A percentile compares a stretch with the other conserved stretches of the same genome.
These are phyloP conservation scores for Exophiala sp. DNA, from an alignment of 2,329 filamentous ascomycete species.

Conservation along the genomic window DNA sequence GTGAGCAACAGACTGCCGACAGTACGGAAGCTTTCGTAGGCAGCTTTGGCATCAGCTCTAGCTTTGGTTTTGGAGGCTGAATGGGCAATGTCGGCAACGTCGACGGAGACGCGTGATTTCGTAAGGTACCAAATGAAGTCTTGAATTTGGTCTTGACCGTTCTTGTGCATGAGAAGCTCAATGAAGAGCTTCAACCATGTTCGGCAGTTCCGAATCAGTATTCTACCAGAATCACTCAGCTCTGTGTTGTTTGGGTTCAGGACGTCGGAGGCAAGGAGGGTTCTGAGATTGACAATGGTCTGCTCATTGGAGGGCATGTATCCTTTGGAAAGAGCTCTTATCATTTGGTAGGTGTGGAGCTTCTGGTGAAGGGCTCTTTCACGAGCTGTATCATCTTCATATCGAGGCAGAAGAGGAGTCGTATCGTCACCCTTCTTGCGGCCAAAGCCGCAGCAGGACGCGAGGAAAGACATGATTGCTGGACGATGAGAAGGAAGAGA, in stretches of 20 bases:
- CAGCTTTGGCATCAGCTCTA: slow-evolving; percentile 68
- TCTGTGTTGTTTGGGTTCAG: slow-evolving; percentile 72
- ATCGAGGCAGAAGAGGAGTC: slow-evolving; percentile 76
- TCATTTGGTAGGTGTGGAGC: slow-evolving; percentile 88
- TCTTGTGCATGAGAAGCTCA: slow-evolving; percentile 78
- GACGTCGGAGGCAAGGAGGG: slow-evolving; percentile 71
- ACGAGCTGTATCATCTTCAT: slow-evolving; percentile 74
- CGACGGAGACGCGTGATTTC: slow-evolving; percentile 67
- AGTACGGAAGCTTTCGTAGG: slow-evolving; percentile 77
- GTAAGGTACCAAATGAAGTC: slow-evolving; percentile 84
- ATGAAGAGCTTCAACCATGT: slow-evolving; percentile 77
- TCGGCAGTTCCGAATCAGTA: slow-evolving; percentile 67
- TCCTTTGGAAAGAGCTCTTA: slow-evolving; percentile 73
- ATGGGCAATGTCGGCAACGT: slow-evolving; percentile 61
- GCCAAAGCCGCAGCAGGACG: slow-evolving; percentile 63
- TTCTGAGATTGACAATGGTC: slow-evolving; percentile 71
- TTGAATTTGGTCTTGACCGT: slow-evolving; percentile 78
- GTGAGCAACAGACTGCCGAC: slow-evolving; percentile 80
- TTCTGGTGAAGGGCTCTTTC: slow-evolving; percentile 76
- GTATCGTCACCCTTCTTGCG: slow-evolving; percentile 58
- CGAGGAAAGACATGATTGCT: slow-evolving; percentile 42
- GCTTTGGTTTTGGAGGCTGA: slow-evolving; percentile 61
- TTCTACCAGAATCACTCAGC: slow-evolving; percentile 72
- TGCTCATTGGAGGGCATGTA: slow-evolving; percentile 94
- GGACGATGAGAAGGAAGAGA: neutral